phyloP scores from a whole-genome alignment of 2,329 filamentous ascomycete genomes.

The Cercospora citrullina region DNA sequence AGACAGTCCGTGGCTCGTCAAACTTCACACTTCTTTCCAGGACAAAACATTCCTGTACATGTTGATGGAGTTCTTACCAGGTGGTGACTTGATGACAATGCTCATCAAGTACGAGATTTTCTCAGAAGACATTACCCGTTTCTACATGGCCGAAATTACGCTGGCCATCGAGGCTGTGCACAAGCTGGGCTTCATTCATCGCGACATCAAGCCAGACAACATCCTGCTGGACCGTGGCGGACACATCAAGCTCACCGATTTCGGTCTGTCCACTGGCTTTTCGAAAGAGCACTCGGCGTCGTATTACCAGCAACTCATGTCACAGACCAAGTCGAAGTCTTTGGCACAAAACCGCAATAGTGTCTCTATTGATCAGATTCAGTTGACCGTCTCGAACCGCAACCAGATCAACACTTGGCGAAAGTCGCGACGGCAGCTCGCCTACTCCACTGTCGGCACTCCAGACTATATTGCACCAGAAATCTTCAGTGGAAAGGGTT shows the following conservation, averaged over 20 bases:
- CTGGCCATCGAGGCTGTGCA: conserved; percentile 98
- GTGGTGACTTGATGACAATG: conserved; percentile 99
- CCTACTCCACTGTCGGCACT: conserved; percentile 96
- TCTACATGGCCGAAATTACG: conserved; percentile 98
- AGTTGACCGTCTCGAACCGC: conserved; percentile 95
- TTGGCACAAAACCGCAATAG: conserved; percentile 74
- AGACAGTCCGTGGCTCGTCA: conserved; percentile 99
- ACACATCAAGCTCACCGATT: conserved; percentile 97
- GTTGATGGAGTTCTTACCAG: conserved; percentile 98
- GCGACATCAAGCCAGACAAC: conserved; percentile 99
- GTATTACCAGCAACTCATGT: conserved; percentile 95
- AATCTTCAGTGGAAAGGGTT: conserved; percentile 95
- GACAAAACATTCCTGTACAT: conserved; percentile 96
- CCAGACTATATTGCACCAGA: conserved; percentile 98
- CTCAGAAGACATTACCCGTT: conserved; percentile 95
- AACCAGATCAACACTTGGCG: conserved; percentile 98
- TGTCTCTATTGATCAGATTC: conserved; percentile 95
- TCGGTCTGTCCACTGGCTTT: conserved; percentile 95
- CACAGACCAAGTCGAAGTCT: conserved; percentile 51
- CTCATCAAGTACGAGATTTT: conserved; percentile 99
- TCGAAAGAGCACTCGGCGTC: conserved; percentile 97
- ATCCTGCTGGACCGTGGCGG: conserved; percentile 93
- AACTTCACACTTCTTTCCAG: conserved; percentile 97
- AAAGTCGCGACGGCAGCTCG: conserved; percentile 90
- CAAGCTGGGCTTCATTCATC: conserved; percentile 96